These are phyloP conservation scores for California macrophylla DNA, from an alignment of 441 rosid species.

Conservation along the genomic window DNA sequence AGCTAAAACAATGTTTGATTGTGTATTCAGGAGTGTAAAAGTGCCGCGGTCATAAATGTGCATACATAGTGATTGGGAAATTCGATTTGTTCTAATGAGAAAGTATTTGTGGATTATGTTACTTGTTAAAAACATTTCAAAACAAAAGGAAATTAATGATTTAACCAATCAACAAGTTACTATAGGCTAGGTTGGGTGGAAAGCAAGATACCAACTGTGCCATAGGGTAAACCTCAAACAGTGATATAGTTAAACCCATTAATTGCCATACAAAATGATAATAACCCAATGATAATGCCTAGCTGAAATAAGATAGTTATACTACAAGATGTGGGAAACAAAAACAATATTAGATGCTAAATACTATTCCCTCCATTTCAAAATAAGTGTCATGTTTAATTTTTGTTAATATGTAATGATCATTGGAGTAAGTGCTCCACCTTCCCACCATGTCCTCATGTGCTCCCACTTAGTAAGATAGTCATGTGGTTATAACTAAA, in stretches of 20 bases:
- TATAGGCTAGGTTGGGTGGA: neutral
- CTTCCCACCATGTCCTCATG: too few relatives aligned
- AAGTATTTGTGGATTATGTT: neutral
- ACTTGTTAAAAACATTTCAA: neutral
- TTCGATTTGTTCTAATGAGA: too few relatives aligned
- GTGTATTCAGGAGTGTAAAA: too few relatives aligned
- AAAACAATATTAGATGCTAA: conserved; percentile 1
- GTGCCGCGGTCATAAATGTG: too few relatives aligned
- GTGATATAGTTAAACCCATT: neutral
- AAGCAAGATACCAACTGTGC: neutral
- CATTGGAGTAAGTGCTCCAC: too few relatives aligned
- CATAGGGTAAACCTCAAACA: neutral
- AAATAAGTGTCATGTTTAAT: too few relatives aligned
- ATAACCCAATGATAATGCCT: neutral
- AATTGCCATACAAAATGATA: neutral
- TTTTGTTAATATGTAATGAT: too few relatives aligned
- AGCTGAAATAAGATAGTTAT: neutral
- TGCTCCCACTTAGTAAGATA: too few relatives aligned
- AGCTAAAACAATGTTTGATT: neutral
- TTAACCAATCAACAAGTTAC: neutral
- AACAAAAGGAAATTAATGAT: neutral
- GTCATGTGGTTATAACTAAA: too few relatives aligned
- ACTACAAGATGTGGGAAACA: neutral
- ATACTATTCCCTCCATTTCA: conserved; percentile 29
- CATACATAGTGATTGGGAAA: too few relatives aligned